Conservation (phyloP, 345 rosid genomes). For the Eucalyptus pauciflora region DNA sequence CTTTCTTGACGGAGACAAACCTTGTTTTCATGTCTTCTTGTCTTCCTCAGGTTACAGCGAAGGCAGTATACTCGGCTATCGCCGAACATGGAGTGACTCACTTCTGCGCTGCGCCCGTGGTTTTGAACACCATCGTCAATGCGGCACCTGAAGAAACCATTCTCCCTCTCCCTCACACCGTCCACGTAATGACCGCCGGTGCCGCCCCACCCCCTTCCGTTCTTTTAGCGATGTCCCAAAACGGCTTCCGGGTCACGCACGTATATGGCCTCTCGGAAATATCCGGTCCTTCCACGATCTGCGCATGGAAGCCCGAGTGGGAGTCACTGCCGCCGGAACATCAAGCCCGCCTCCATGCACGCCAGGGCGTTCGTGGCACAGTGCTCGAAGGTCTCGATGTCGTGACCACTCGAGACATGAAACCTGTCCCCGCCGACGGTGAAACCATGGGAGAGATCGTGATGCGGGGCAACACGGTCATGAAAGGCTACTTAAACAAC, state of each 20-base stretch:
- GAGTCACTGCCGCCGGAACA: constrained; percentile 49
- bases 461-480: neutral
- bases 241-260: constrained; percentile 73
- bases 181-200: constrained; percentile 80
- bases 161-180: constrained; percentile 73
- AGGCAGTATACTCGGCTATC: neutral
- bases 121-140: neutral
- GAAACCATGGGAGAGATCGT: neutral
- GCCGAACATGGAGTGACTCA: neutral
- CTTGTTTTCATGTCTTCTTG: neutral
- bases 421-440: neutral
- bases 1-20: neutral
- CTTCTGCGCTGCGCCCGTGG: neutral
- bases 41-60: neutral
- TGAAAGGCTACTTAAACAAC: constrained; percentile 3
- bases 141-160: constrained; percentile 39
- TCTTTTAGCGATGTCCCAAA: constrained; percentile 44
- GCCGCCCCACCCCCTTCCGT: constrained; percentile 83
- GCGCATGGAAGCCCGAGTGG: constrained; percentile 92
- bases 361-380: constrained; percentile 72
- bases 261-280: constrained; percentile 86
- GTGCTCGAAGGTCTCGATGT: constrained; percentile 65
- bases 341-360: constrained; percentile 74
- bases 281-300: constrained; percentile 64
- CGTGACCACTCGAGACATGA: neutral